Conservation (phyloP, 2,329 filamentous ascomycete species). For the Eurotiales sp. region DNA sequence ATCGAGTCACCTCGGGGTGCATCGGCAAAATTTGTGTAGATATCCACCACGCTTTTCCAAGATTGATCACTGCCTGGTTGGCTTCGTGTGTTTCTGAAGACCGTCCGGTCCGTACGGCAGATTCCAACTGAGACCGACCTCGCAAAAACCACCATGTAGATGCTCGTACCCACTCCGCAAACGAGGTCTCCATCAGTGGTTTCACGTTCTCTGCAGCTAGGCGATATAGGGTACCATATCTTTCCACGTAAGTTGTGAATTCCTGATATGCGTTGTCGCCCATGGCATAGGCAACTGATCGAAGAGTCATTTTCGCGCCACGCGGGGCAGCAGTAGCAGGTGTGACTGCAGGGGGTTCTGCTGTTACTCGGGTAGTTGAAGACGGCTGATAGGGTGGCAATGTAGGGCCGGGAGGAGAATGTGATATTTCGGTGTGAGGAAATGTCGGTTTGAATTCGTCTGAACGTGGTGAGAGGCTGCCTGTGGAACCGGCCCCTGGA, state of each 20-base stretch:
- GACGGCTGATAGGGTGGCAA: constrained; percentile 3
- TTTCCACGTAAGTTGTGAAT: constrained; percentile 67
- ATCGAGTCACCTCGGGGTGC: constrained; percentile 37
- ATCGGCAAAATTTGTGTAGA: constrained; percentile 39
- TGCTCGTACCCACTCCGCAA: constrained; percentile 66
- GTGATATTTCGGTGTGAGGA: constrained; percentile 6
- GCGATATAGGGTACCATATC: constrained; percentile 72
- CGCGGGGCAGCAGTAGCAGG: constrained; percentile 12
- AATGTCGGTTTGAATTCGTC: constrained; percentile 2
- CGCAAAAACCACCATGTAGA: constrained; percentile 87
- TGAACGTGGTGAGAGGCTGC: constrained; percentile 11
- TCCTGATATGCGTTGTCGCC: constrained; percentile 64
- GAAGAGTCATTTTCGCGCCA: constrained; percentile 30
- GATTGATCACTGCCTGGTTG: constrained; percentile 78
- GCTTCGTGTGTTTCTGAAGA: constrained; percentile 21
- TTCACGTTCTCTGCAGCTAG: constrained; percentile 71
- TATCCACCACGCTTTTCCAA: constrained; percentile 87
- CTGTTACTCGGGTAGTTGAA: not conserved
- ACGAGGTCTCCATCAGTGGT: constrained; percentile 60
- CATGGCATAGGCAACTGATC: constrained; percentile 41
- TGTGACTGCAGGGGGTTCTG: constrained; percentile 1
- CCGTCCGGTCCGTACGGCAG: constrained; percentile 61
- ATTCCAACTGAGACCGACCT: constrained; percentile 72
- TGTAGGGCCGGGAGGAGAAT: not conserved
- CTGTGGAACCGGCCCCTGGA: constrained; percentile 18